Base-by-base conservation (phyloP, 805 yeast genomes). In the Jamesozyma piceae region DNA sequence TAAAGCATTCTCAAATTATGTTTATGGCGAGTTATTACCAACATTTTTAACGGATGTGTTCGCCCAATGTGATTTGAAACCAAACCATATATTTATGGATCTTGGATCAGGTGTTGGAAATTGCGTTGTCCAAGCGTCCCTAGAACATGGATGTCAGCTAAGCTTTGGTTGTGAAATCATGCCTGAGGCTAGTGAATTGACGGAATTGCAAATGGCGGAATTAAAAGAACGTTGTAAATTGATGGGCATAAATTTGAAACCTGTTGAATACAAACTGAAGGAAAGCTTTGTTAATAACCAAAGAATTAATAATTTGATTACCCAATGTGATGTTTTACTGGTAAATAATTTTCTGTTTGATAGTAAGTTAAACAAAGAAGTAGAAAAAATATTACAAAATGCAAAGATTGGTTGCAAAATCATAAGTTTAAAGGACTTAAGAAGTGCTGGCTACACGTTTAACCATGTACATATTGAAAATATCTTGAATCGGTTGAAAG, bases 31-130 rank as follows among this genome's bases (percentile, higher is more conserved):
- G 62, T 65, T 89, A 44, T 68, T 89, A 58, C 97, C 97, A 1
- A 66, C 71, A 4, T 85, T 89, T 51, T 68, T 84, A 34, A 73
- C 87, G 33, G 76, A 71, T 50, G 81, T 84, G 3, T 82, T 80
- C 54, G 58, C 66, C 5, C 69, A 77, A 51, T 80, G 87, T 39
- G 72, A 70, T 1, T 63, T 88, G 39, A 60, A 66, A 30, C 68
- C 75, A 1, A 63, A 61, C 1, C 73, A 75, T 35, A 73, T 68
- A n/a, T 88, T 87, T 54, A 77, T 89, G 48, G 97, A 89, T 62
- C 67, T 89, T 20, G 97, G 97, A 0, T 86, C 95, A 0, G 97
- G 97, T 14, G 96, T 89, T 14, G 97, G 96, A 0, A 89, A 89
- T 57, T 86, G 95, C 44, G 81, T 83, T 0, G 72, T 88, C 34